Base-by-base conservation (phyloP, 345 rosid species). In the Eucalyptus grandis region DNA sequence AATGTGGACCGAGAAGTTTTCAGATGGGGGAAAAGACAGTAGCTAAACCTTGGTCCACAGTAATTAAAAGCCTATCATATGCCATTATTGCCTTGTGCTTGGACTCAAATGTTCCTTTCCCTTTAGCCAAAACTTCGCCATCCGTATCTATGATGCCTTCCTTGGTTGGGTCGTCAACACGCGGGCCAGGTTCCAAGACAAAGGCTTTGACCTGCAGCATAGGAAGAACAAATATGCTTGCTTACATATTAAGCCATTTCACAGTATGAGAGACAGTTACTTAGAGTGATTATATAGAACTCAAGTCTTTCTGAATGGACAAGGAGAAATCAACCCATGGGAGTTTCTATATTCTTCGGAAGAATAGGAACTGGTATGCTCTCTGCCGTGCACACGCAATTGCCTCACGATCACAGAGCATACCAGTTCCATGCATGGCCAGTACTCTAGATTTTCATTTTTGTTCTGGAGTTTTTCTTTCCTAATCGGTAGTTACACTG, bases 91-190 rank as follows among this genome's bases (percentile, higher is more conserved):
- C 87, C 90, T 93, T 94, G 87, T 91, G 93, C 51, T 92, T 94
- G 87, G 92, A 93, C 90, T 90, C 91, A 69, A 95, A 96, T 19
- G 97, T 86, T 88, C 92, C 95, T 30, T 87, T 96, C 77, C 99
- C 99, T 88, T 96, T 94, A 51, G 98, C 99, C 34, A 98, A 80
- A 22, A 98, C 99, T 90, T 98, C 99, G 27, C 99, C 99, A 44
- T 98, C 99, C 17, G 93, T 92, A 89, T 98, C 99, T 88, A 98
- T 96, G 92, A 97, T 96, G 87, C 99, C 99, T 91, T 96, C 98
- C 88, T 90, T 95, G 80, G 92, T 92, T 87, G 95, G 94, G 69
- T 98, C 95, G 14, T 90, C 92, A 24, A 87, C 54, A 4, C 91
- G 94, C 6, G 94, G 50, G 87, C 99, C 99, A 0, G 99, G 99